phyloP scores from a whole-genome alignment of 176 grass and related monocot species.

The Canna indica region DNA sequence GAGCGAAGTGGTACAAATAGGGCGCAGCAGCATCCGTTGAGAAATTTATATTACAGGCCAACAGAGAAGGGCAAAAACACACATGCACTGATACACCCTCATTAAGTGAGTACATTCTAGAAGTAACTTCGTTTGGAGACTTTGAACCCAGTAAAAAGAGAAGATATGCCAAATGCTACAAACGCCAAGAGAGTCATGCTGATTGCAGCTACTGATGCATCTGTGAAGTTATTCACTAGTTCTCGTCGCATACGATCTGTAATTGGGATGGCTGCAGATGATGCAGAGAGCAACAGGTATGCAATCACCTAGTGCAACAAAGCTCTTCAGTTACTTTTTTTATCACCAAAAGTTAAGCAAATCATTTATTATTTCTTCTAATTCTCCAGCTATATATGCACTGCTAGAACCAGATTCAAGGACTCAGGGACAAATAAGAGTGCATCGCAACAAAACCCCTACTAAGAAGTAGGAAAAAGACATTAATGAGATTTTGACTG shows the following conservation, averaged over 20 bases:
- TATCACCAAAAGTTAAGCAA: neutral
- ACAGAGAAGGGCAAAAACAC: neutral
- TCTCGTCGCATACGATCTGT: constrained; percentile 53
- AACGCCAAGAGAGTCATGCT: constrained; percentile 69
- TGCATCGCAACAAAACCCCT: too few relatives aligned
- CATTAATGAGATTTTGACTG: too few relatives aligned
- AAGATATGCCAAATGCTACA: constrained; percentile 35
- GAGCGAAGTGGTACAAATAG: neutral
- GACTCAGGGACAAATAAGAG: too few relatives aligned
- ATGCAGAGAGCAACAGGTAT: constrained; percentile 25
- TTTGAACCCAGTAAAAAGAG: constrained; percentile 57
- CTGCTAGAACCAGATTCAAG: too few relatives aligned
- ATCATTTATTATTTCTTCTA: neutral
- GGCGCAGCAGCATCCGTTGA: neutral
- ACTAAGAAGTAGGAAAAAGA: too few relatives aligned
- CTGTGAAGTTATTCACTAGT: constrained; percentile 43
- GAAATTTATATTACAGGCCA: neutral
- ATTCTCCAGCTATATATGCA: too few relatives aligned
- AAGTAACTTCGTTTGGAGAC: constrained; percentile 35
- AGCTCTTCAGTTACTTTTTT: neutral
- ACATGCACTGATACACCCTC: too few relatives aligned
- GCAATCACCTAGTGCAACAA: neutral
- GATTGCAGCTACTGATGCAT: constrained; percentile 46
- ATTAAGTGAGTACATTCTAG: constrained; percentile 29
- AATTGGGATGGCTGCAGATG: constrained; percentile 55